These are phyloP conservation scores for Microdochium bolleyi DNA, from an alignment of 2,329 filamentous ascomycete species.

Conservation along the genomic window DNA sequence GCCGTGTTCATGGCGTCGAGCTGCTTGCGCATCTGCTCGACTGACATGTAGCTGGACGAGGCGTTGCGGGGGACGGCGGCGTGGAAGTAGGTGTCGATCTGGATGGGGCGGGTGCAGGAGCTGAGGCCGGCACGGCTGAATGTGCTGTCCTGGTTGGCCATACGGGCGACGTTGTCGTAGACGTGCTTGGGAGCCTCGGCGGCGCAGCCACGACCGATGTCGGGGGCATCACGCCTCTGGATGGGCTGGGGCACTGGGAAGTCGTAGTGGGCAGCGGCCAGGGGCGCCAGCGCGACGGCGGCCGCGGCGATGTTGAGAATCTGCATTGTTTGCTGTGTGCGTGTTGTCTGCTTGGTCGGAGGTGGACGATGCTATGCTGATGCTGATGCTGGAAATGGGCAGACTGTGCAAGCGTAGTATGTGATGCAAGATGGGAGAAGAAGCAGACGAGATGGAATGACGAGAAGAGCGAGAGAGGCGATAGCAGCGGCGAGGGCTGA, in stretches of 20 bases:
- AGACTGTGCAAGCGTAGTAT: too few relatives aligned
- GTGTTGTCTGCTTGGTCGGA: not conserved
- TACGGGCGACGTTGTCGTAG: not conserved
- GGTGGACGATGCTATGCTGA: not conserved
- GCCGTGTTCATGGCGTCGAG: slow-evolving; percentile 1
- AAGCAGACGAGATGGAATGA: not conserved
- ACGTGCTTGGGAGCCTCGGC: not conserved
- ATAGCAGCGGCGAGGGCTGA: not conserved
- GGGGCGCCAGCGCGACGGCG: not conserved
- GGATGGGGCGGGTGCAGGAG: not conserved
- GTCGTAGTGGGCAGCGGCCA: not conserved
- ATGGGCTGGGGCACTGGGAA: not conserved
- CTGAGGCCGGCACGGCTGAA: not conserved
- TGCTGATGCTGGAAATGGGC: not conserved
- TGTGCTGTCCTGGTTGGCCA: not conserved
- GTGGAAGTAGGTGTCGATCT: not conserved
- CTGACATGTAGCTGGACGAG: not conserved
- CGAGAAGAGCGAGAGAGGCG: not conserved
- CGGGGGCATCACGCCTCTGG: not conserved
- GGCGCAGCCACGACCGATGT: not conserved
- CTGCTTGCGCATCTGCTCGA: slow-evolving; percentile 1
- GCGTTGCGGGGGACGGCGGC: not conserved
- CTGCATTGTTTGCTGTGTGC: not conserved
- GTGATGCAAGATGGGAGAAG: not conserved
- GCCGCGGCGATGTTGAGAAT: not conserved